A percentile compares a stretch with the other conserved stretches of the same genome.
phyloP scores from a whole-genome alignment of 352 stramenopile species.

The Sclerospora graminicola region DNA sequence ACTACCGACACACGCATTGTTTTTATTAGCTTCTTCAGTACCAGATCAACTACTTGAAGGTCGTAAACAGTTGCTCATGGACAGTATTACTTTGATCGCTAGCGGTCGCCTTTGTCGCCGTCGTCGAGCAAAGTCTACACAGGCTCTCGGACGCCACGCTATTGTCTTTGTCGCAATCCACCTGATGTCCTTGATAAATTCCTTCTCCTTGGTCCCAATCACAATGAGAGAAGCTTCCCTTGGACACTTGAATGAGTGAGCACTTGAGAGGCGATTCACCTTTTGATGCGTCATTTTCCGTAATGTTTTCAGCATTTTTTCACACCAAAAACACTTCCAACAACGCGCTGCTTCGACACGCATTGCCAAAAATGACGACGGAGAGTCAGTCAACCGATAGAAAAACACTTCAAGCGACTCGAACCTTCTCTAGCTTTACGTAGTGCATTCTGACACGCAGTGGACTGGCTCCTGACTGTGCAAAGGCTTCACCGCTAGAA shows the following conservation, averaged over 20 bases:
- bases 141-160: conserved; percentile 65
- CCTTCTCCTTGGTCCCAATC: conserved; percentile 35
- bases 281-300: conserved; percentile 47
- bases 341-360: conserved; percentile 62
- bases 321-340: conserved; percentile 58
- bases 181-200: conserved; percentile 63
- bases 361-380: conserved; percentile 33
- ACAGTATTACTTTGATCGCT: conserved; percentile 11
- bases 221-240: conserved; percentile 48
- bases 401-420: conserved; percentile 47
- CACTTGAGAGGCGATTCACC: conserved; percentile 59
- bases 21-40: conserved; percentile 63
- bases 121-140: conserved; percentile 48
- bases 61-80: conserved; percentile 49
- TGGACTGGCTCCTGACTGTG: conserved; percentile 50
- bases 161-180: conserved; percentile 64
- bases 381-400: conserved; percentile 42
- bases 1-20: conserved; percentile 51
- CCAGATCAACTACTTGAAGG: conserved; percentile 47
- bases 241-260: conserved; percentile 51
- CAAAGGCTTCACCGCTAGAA: conserved; percentile 55
- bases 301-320: conserved; percentile 67
- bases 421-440: conserved; percentile 40
- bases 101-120: conserved; percentile 10
- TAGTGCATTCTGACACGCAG: conserved; percentile 52